These are phyloP conservation scores for Diplogelasinospora grovesii DNA, from an alignment of 495 filamentous ascomycete genomes.

Conservation along the genomic window DNA sequence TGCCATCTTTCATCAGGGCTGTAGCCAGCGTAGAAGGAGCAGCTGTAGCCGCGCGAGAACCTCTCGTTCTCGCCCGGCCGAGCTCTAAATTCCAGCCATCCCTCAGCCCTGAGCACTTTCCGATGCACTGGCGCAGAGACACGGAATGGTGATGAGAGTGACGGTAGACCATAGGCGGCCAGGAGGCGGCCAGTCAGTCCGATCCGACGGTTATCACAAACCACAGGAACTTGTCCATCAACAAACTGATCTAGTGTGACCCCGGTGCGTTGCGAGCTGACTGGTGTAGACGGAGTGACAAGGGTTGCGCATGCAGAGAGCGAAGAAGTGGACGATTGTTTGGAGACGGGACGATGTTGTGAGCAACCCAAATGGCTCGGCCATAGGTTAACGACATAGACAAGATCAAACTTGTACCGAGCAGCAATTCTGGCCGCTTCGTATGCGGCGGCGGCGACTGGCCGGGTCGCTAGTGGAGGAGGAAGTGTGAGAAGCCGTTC, in stretches of 20 bases:
- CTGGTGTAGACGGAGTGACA: neutral
- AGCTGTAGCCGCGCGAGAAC: slow-evolving; percentile 33
- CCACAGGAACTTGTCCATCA: too few species aligned
- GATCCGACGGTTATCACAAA: neutral
- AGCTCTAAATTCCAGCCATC: slow-evolving; percentile 37
- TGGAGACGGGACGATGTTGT: slow-evolving; percentile 2
- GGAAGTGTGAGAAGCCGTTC: slow-evolving; percentile 18
- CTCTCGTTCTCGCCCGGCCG: slow-evolving; percentile 22
- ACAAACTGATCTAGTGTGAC: too few species aligned
- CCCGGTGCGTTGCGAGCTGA: neutral
- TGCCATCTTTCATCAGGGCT: slow-evolving; percentile 7
- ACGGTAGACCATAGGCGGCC: slow-evolving; percentile 32
- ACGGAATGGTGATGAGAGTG: slow-evolving; percentile 31
- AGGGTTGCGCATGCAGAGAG: slow-evolving; percentile 2
- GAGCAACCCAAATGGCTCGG: slow-evolving; percentile 21
- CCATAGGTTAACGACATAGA: slow-evolving; percentile 41
- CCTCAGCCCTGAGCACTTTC: slow-evolving; percentile 27
- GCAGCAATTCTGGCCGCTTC: slow-evolving; percentile 36
- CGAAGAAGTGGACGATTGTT: slow-evolving; percentile 6
- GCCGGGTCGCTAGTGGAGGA: slow-evolving; percentile 21
- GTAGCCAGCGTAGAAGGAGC: slow-evolving; percentile 32
- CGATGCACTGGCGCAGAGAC: slow-evolving; percentile 30
- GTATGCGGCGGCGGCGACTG: slow-evolving; percentile 30
- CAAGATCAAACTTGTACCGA: slow-evolving; percentile 34
- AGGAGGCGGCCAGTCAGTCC: slow-evolving; percentile 31